Percentiles rank a stretch among this genome's conserved stretches.
Conservation (phyloP, 768 basidiomycete genomes). For the Trametes maxima region DNA sequence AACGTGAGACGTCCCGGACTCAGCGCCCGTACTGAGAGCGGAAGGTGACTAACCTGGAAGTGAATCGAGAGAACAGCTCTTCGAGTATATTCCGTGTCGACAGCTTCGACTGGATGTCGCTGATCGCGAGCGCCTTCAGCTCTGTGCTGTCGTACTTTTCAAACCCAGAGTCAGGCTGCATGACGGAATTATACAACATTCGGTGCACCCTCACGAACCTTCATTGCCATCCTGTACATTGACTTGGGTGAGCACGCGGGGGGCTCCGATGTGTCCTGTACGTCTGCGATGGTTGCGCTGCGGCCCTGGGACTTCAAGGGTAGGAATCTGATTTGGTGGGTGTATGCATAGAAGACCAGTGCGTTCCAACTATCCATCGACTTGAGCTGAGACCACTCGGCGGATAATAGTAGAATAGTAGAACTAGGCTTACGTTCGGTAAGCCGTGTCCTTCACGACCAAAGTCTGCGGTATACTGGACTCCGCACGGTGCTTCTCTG, state of each 20-base stretch:
- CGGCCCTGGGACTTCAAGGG: slow-evolving; percentile 19
- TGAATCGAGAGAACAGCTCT: slow-evolving; percentile 29
- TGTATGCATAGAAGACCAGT: slow-evolving; percentile 27
- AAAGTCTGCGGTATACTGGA: background rate
- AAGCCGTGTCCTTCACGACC: slow-evolving; percentile 20
- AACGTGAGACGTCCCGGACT: background rate
- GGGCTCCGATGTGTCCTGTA: background rate
- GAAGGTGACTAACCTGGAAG: slow-evolving; percentile 1
- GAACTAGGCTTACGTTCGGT: slow-evolving; percentile 12
- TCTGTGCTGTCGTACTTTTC: slow-evolving; percentile 14
- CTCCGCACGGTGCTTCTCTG: too few species aligned
- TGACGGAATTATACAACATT: background rate
- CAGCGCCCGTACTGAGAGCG: too few species aligned
- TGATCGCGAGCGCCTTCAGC: slow-evolving; percentile 20
- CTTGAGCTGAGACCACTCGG: background rate
- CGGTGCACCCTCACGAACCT: slow-evolving; percentile 10
- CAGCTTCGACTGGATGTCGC: slow-evolving; percentile 24
- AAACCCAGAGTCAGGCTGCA: too few species aligned
- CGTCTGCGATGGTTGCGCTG: background rate
- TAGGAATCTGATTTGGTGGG: slow-evolving; percentile 19
- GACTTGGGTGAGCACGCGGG: slow-evolving; percentile 30
- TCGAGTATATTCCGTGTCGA: slow-evolving; percentile 22
- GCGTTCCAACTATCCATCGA: slow-evolving; percentile 17
- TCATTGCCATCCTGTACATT: slow-evolving; percentile 27
- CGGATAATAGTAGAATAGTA: background rate